phyloP scores from a whole-genome alignment of 1,139 yeast genomes.

The Yamadazyma triangularis region DNA sequence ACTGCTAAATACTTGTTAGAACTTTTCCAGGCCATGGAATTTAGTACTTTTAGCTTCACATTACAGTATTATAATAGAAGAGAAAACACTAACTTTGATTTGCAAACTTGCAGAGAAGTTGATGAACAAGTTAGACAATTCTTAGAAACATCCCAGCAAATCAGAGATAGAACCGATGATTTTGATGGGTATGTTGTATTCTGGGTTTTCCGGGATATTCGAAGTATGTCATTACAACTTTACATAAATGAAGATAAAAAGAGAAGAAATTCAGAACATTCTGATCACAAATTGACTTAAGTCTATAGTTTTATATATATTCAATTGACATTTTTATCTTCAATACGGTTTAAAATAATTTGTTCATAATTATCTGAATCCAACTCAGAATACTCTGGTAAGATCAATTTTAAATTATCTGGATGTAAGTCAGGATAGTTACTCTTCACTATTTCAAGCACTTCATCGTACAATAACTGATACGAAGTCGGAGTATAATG shows the following conservation, averaged over 20 bases:
- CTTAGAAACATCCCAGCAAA: constrained; percentile 3
- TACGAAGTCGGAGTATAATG: constrained; percentile 67
- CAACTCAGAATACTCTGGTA: constrained; percentile 36
- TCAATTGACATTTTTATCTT: no score
- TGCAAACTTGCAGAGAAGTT: constrained; percentile 7
- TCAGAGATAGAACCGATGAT: constrained; percentile 14
- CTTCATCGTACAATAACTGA: constrained; percentile 40
- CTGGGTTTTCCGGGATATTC: constrained; percentile 21
- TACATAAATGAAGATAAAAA: constrained; percentile 13
- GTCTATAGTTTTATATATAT: not conserved
- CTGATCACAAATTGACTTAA: not conserved
- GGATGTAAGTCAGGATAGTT: constrained; percentile 47
- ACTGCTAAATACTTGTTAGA: constrained; percentile 12
- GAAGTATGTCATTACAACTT: constrained; percentile 19
- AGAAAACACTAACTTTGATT: constrained; percentile 9
- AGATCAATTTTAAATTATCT: constrained; percentile 24
- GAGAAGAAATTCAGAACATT: constrained; percentile 6
- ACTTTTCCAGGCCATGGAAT: constrained; percentile 17
- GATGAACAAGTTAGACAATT: constrained; percentile 10
- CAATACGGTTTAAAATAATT: not conserved
- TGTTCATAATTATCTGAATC: constrained; percentile 12
- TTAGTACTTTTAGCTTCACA: constrained; percentile 14
- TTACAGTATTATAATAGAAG: constrained; percentile 12
- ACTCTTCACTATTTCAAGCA: constrained; percentile 32
- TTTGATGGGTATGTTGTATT: constrained; percentile 19